Evolutionary conservation across 495 filamentous ascomycete genomes (phyloP).

Genomic region (Polyplosphaeria fusca): DNA sequence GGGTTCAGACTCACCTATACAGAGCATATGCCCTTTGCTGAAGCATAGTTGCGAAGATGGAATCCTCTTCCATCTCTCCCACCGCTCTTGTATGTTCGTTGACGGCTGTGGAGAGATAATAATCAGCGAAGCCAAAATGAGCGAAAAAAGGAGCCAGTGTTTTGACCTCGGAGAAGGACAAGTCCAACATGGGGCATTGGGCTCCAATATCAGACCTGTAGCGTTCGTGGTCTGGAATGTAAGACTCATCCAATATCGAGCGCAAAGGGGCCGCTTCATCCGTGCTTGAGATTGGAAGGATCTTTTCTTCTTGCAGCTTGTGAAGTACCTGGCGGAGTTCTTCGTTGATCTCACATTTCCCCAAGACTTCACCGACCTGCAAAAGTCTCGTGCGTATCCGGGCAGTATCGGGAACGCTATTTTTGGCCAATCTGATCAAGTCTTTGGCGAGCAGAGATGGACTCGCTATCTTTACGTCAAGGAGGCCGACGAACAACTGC

Average conservation of each 20-base stretch:
- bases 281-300: background rate
- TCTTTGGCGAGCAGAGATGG: background rate
- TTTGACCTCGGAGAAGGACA: conserved; percentile 4
- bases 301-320: background rate
- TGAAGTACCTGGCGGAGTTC: background rate
- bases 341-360: background rate
- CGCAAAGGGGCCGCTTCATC: background rate
- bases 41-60: background rate
- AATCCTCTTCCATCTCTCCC: background rate
- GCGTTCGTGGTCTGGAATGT: conserved; percentile 15
- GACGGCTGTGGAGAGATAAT: conserved; percentile 7
- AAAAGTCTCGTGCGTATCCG: background rate
- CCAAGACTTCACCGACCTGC: conserved; percentile 2
- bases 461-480: conserved; percentile 6
- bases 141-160: conserved; percentile 5
- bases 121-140: background rate
- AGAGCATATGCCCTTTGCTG: conserved; percentile 11
- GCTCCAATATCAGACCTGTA: conserved; percentile 1
- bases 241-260: conserved; percentile 9
- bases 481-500: background rate
- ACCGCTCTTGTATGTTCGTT: background rate
- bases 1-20: conserved; percentile 24
- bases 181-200: conserved; percentile 1
- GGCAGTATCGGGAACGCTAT: background rate
- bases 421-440: background rate